These are phyloP conservation scores for Puya raimondii DNA, from an alignment of 176 grass and related monocot genomes.

Conservation along the genomic window DNA sequence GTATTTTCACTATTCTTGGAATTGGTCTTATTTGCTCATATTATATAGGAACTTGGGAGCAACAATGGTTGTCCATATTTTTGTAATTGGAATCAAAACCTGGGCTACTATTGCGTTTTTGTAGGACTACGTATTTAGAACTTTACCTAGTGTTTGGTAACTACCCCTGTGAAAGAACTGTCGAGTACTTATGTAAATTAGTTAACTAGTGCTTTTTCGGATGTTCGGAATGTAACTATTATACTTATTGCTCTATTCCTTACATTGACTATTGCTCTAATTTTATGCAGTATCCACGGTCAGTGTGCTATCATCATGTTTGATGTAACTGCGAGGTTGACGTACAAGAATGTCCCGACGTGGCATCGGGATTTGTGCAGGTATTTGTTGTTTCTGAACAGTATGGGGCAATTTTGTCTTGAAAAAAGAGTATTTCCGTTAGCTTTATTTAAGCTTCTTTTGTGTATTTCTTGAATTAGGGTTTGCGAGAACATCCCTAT, in stretches of 20 bases:
- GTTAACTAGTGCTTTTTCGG: no score
- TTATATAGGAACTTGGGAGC: no score
- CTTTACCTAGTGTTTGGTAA: no score
- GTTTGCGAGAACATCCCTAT: conserved; percentile 57
- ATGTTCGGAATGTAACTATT: background rate
- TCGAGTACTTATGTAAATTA: no score
- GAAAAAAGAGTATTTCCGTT: background rate
- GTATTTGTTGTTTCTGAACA: conserved; percentile 2
- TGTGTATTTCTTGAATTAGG: conserved; percentile 19
- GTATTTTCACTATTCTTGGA: no score
- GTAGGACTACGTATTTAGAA: no score
- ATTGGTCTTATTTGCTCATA: no score
- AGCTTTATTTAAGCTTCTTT: background rate
- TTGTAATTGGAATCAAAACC: no score
- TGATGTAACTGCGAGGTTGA: conserved; percentile 47
- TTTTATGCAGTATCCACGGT: conserved; percentile 36
- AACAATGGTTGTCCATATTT: no score
- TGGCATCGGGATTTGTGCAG: conserved; percentile 63
- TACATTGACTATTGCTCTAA: background rate
- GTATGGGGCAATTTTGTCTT: background rate
- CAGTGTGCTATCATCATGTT: conserved; percentile 68
- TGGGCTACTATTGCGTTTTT: no score
- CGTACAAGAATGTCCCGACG: conserved; percentile 56
- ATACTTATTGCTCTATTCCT: conserved; percentile 2
- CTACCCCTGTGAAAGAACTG: no score